phyloP scores from a whole-genome alignment of 2,329 filamentous ascomycete genomes.

The Bipolaris cookei region DNA sequence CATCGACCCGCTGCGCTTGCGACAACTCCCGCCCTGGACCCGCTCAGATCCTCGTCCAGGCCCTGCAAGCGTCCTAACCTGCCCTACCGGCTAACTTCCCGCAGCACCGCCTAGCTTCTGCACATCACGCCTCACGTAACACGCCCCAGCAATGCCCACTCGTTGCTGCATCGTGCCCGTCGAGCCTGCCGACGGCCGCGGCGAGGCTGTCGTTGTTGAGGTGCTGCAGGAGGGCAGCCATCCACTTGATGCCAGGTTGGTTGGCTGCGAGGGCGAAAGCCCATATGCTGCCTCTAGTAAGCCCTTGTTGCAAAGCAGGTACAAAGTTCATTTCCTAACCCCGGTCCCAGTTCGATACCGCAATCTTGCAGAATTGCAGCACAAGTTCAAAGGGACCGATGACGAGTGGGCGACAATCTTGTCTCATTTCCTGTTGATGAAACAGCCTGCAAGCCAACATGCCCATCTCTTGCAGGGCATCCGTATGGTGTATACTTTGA shows the following conservation, averaged over 20 bases:
- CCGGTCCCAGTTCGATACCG: conserved; percentile 41
- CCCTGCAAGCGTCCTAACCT: conserved; percentile 5
- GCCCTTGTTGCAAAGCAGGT: conserved; percentile 41
- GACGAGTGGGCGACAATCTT: conserved; percentile 73
- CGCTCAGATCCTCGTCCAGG: neutral
- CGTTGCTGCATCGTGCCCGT: conserved; percentile 62
- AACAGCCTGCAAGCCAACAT: conserved; percentile 51
- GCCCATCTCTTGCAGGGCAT: conserved; percentile 60
- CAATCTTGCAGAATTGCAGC: conserved; percentile 40
- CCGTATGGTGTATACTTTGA: conserved; percentile 64
- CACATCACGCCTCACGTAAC: neutral
- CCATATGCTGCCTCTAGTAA: conserved; percentile 66
- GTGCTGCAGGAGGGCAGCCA: conserved; percentile 59
- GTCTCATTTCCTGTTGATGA: conserved; percentile 60
- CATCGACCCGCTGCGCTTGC: conserved; percentile 1
- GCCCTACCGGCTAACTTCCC: conserved; percentile 6
- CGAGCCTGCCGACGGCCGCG: conserved; percentile 59
- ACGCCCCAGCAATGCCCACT: conserved; percentile 12
- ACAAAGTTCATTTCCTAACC: conserved; percentile 31
- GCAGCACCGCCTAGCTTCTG: conserved; percentile 4
- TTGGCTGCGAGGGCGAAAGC: conserved; percentile 70
- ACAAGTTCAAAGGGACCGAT: conserved; percentile 45
- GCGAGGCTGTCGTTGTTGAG: conserved; percentile 66
- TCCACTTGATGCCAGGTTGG: conserved; percentile 68
- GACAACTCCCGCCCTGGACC: conserved; percentile 2